Percentiles rank a stretch among this genome's conserved stretches.
phyloP scores from a whole-genome alignment of 1,284 basidiomycete species.

The Austroboletus niveus region DNA sequence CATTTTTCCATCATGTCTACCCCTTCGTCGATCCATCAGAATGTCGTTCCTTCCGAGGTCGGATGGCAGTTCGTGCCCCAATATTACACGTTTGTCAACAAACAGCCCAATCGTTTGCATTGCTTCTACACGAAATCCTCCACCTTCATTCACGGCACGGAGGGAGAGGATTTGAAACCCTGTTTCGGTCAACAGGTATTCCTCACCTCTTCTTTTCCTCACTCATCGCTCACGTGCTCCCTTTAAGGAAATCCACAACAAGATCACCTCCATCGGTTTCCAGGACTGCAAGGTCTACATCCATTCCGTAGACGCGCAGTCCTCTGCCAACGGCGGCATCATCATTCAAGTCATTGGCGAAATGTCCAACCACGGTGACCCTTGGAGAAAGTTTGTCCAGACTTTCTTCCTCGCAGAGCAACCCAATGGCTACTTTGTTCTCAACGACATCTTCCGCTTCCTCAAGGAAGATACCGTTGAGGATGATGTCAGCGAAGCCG shows the following conservation, averaged over 20 bases:
- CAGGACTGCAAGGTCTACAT: slow-evolving; percentile 98
- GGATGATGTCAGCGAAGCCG: slow-evolving; percentile 60
- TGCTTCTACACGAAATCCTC: slow-evolving; percentile 99
- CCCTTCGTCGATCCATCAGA: slow-evolving; percentile 42
- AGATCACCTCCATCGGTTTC: slow-evolving; percentile 91
- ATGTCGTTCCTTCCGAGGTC: slow-evolving; percentile 82
- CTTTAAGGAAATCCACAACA: slow-evolving; percentile 91
- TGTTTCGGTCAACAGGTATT: slow-evolving; percentile 90
- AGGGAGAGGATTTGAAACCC: slow-evolving; percentile 88
- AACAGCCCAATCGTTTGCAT: slow-evolving; percentile 93
- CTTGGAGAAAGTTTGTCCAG: slow-evolving; percentile 99
- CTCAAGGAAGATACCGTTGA: slow-evolving; percentile 93
- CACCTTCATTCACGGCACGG: slow-evolving; percentile 93
- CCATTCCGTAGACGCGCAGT: slow-evolving; percentile 91
- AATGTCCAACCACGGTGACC: slow-evolving; percentile 88
- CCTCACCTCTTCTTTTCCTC: background rate
- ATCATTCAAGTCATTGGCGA: slow-evolving; percentile 99
- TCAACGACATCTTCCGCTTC: slow-evolving; percentile 99
- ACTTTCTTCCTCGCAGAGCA: slow-evolving; percentile 99
- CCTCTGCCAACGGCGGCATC: slow-evolving; percentile 93
- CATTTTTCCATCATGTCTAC: slow-evolving; percentile 32
- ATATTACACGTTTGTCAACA: slow-evolving; percentile 98
- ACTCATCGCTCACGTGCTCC: slow-evolving; percentile 4
- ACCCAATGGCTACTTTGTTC: slow-evolving; percentile 98
- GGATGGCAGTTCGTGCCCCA: slow-evolving; percentile 98